A percentile compares a stretch with the other conserved stretches of the same genome.
Conservation (phyloP, 257 asterid genomes). For the Solanum sejunctum region DNA sequence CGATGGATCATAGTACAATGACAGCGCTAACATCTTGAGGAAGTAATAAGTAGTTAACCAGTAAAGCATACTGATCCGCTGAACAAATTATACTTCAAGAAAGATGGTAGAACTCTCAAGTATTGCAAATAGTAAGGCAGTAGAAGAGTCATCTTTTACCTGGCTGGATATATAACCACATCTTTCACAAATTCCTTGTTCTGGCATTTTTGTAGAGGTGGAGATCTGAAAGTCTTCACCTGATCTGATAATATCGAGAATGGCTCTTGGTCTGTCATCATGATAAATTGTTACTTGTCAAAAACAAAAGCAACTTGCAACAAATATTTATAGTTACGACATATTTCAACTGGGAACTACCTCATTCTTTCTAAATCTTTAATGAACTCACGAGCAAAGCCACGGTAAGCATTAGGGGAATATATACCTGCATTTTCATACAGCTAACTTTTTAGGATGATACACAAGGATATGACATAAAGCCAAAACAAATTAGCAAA, state of each 20-base stretch:
- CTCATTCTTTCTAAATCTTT: conserved; percentile 94
- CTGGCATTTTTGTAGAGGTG: conserved; percentile 88
- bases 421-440: conserved; percentile 53
- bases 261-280: conserved; percentile 73
- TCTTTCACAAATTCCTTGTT: conserved; percentile 85
- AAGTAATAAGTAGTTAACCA: background rate
- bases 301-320: background rate
- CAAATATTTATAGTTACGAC: background rate
- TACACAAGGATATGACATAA: background rate
- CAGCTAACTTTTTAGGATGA: background rate
- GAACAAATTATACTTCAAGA: background rate
- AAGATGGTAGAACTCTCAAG: background rate
- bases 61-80: background rate
- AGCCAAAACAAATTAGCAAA: background rate
- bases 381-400: conserved; percentile 95
- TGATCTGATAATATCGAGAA: conserved; percentile 79
- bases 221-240: conserved; percentile 97
- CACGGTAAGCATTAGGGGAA: conserved; percentile 98
- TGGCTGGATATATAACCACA: conserved; percentile 98
- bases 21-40: background rate
- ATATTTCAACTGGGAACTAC: conserved; percentile 12
- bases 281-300: background rate
- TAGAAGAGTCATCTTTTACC: conserved; percentile 24
- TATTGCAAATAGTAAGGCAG: background rate
- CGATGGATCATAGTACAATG: background rate